Evolutionary conservation across 208 protist species (phyloP).

Genomic region (Acanthamoeba divionensis): DNA sequence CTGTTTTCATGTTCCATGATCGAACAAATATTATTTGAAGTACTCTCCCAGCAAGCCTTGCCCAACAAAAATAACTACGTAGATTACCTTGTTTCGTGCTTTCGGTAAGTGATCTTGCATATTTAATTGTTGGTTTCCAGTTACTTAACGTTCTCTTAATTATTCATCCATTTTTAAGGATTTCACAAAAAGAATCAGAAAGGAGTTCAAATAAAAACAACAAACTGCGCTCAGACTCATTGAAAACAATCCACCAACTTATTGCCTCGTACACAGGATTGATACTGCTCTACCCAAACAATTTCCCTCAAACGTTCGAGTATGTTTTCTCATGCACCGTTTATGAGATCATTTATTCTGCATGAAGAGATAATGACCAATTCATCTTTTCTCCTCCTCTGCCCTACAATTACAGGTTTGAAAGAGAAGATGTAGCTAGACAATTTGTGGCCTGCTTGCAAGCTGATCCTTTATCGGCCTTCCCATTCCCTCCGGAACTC

Average conservation of each 20-base stretch:
- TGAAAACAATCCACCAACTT: background rate
- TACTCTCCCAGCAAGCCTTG: background rate
- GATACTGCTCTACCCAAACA: constrained; percentile 34
- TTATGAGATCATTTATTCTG: background rate
- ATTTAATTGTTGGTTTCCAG: background rate
- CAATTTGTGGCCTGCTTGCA: constrained; percentile 33
- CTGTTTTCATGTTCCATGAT: constrained; percentile 6
- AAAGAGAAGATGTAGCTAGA: background rate
- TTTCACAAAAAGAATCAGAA: background rate
- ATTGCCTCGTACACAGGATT: constrained; percentile 11
- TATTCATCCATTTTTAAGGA: background rate
- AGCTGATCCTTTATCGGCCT: background rate
- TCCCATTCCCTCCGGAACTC: background rate
- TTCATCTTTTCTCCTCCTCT: background rate
- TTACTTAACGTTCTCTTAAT: background rate
- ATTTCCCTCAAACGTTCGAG: constrained; percentile 14
- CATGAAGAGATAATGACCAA: background rate
- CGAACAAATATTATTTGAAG: background rate
- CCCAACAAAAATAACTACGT: background rate
- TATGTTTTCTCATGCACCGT: background rate
- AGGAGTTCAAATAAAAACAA: constrained; percentile 11
- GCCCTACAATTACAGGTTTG: background rate
- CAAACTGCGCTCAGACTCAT: background rate
- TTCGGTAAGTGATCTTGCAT: background rate
- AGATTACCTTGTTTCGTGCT: constrained; percentile 36